Percentiles rank a stretch among this genome's conserved stretches.
Evolutionary conservation across 768 basidiomycete species (phyloP).

Genomic region (Phlebiopsis gigantea): DNA sequence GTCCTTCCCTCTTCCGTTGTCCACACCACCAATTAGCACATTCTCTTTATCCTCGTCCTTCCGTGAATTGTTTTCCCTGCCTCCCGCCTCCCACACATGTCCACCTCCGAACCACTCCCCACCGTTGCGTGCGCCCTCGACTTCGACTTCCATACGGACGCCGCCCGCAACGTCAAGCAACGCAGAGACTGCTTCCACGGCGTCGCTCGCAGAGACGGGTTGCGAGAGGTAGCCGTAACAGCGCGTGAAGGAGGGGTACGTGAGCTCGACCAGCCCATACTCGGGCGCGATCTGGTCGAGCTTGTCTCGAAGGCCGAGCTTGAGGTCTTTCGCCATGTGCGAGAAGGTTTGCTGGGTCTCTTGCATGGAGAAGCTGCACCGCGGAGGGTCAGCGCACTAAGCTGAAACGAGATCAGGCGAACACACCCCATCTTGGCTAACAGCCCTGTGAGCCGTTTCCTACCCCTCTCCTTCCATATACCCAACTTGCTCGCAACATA

Average conservation of each 20-base stretch:
- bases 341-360: constrained; percentile 92
- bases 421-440: constrained; percentile 97
- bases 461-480: constrained; percentile 93
- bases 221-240: constrained; percentile 87
- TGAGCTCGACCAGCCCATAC: constrained; percentile 89
- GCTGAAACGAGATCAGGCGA: too few relatives aligned
- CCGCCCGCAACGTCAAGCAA: constrained; percentile 90
- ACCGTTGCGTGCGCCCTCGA: constrained; percentile 82
- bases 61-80: constrained; percentile 27
- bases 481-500: constrained; percentile 94
- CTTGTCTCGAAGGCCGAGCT: constrained; percentile 71
- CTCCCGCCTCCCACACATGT: constrained; percentile 62
- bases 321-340: constrained; percentile 97
- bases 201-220: constrained; percentile 88
- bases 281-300: constrained; percentile 89
- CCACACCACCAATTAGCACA: constrained; percentile 27
- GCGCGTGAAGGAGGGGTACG: constrained; percentile 91
- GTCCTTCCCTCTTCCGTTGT: constrained; percentile 16
- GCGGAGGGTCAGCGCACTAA: too few relatives aligned
- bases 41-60: constrained; percentile 39
- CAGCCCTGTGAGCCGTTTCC: constrained; percentile 83
- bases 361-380: constrained; percentile 84
- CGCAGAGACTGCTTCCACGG: constrained; percentile 83
- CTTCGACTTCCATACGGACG: constrained; percentile 84
- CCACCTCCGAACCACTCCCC: constrained; percentile 96